A percentile compares a stretch with the other conserved stretches of the same genome.
Evolutionary conservation across 2,329 filamentous ascomycete species (phyloP).

Genomic region (Botrytis tulipae): DNA sequence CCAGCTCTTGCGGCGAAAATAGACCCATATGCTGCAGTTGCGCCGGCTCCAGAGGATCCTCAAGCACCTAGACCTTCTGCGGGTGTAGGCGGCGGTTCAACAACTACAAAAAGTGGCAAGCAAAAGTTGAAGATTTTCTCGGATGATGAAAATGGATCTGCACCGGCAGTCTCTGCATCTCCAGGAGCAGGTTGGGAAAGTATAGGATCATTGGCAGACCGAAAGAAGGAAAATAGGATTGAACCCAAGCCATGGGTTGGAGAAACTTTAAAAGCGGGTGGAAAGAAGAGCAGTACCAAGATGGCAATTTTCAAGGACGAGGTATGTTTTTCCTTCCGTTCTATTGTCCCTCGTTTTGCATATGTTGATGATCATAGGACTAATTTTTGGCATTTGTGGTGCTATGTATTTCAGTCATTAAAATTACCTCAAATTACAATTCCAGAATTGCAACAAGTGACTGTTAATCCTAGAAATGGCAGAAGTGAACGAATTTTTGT

Average conservation of each 20-base stretch:
- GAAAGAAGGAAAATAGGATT: constrained; percentile 90
- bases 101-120: constrained; percentile 57
- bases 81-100: constrained; percentile 47
- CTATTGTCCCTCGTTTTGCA: constrained; percentile 43
- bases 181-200: neutral
- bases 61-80: constrained; percentile 59
- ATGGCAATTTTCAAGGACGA: constrained; percentile 92
- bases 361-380: constrained; percentile 93
- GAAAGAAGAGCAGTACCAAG: constrained; percentile 77
- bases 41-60: constrained; percentile 51
- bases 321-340: constrained; percentile 62
- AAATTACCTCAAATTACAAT: constrained; percentile 48
- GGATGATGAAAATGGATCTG: constrained; percentile 3
- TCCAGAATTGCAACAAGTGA: constrained; percentile 71
- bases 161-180: constrained; percentile 1
- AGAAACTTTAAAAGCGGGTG: constrained; percentile 83
- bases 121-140: constrained; percentile 17
- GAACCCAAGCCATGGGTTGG: constrained; percentile 89
- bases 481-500: constrained; percentile 85
- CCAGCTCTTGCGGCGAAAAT: constrained; percentile 82
- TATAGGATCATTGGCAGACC: constrained; percentile 64
- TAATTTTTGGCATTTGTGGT: constrained; percentile 67
- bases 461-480: constrained; percentile 73
- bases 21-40: constrained; percentile 70
- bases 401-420: constrained; percentile 57